Conservation (phyloP, 768 basidiomycete species). For the Tulasnella sp. region DNA sequence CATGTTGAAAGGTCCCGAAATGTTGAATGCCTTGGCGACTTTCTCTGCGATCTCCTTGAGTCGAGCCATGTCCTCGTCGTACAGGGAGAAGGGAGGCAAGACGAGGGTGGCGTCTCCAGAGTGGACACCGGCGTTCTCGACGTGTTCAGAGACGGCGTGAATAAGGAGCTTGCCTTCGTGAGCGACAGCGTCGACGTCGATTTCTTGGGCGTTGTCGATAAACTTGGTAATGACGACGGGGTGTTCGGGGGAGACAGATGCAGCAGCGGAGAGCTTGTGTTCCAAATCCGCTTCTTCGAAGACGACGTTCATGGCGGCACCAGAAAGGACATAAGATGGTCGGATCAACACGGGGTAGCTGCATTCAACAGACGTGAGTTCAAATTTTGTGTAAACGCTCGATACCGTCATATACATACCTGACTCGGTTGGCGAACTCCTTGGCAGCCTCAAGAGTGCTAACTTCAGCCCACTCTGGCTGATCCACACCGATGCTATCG, state of each 20-base stretch:
- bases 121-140: constrained; percentile 97
- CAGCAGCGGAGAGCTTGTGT: constrained; percentile 93
- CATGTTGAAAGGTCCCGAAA: constrained; percentile 99
- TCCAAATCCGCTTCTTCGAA: constrained; percentile 84
- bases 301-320: constrained; percentile 99
- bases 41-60: constrained; percentile 91
- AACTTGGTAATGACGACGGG: constrained; percentile 99
- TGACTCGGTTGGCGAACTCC: constrained; percentile 78
- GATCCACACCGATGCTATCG: constrained; percentile 90
- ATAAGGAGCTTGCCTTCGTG: constrained; percentile 86
- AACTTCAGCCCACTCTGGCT: constrained; percentile 78
- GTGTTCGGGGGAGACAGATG: constrained; percentile 90
- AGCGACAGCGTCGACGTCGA: constrained; percentile 95
- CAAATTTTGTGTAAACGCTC: neutral
- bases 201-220: constrained; percentile 96
- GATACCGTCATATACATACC: constrained; percentile 37
- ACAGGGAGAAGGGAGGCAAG: constrained; percentile 84
- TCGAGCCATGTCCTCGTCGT: constrained; percentile 66
- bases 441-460: constrained; percentile 84
- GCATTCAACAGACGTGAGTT: neutral
- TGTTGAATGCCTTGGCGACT: constrained; percentile 89
- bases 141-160: constrained; percentile 96
- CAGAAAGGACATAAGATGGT: constrained; percentile 96
- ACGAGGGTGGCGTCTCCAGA: constrained; percentile 98
- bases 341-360: constrained; percentile 97